Evolutionary conservation across 225 moss, liverwort and hornwort genomes (phyloP).

Genomic region (Pleurozium schreberi): DNA sequence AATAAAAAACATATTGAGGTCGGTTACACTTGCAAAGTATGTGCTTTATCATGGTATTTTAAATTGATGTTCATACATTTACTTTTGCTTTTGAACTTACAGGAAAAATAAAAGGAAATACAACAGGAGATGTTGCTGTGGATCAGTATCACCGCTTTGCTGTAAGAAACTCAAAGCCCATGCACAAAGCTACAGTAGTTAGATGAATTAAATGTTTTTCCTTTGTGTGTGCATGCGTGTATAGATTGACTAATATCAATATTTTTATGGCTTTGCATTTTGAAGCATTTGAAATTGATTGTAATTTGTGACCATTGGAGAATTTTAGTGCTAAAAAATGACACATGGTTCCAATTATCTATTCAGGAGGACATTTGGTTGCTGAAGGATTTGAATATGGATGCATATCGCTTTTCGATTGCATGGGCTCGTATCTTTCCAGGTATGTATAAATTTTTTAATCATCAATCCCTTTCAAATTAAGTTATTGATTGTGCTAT

Average conservation of each 20-base stretch:
- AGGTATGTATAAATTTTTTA: conserved; percentile 5
- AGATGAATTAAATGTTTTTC: neutral
- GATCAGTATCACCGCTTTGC: conserved; percentile 22
- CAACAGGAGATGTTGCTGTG: conserved; percentile 12
- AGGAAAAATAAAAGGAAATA: conserved; percentile 8
- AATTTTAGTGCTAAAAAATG: neutral
- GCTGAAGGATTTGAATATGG: conserved; percentile 62
- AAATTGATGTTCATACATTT: neutral
- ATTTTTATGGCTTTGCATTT: neutral
- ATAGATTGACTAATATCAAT: neutral
- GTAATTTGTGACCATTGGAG: too few species aligned
- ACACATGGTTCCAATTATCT: neutral
- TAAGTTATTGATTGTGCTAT: neutral
- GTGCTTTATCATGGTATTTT: too few species aligned
- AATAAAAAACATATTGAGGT: too few species aligned
- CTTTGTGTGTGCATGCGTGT: neutral
- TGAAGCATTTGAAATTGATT: neutral
- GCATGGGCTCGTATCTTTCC: conserved; percentile 80
- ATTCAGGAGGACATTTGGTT: conserved; percentile 56
- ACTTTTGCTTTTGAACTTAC: neutral
- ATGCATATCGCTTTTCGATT: conserved; percentile 76
- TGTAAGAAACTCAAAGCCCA: neutral
- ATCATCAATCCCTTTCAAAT: neutral
- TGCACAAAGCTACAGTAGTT: neutral
- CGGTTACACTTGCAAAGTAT: neutral